Percentiles rank a stretch among this genome's conserved stretches.
Evolutionary conservation across 768 basidiomycete species (phyloP).

Genomic region (Mycena sanguinolenta): DNA sequence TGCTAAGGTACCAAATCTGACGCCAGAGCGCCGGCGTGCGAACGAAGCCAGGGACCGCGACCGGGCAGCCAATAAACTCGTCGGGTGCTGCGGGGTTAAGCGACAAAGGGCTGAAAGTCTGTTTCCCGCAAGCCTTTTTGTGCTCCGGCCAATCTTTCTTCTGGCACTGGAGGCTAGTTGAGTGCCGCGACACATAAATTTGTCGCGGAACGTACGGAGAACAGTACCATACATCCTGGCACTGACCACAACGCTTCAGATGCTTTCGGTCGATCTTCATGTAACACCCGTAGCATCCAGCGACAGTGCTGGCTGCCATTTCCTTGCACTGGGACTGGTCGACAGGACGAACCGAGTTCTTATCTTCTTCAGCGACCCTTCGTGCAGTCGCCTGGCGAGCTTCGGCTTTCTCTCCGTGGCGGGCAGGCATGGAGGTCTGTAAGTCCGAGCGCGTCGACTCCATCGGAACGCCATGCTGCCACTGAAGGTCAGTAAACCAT

Average conservation of each 20-base stretch:
- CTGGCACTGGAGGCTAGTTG: conserved; percentile 3
- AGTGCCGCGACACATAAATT: neutral
- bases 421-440: neutral
- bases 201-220: neutral
- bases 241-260: conserved; percentile 11
- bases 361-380: neutral
- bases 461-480: neutral
- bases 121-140: conserved; percentile 14
- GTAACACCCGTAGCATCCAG: neutral
- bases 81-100: neutral
- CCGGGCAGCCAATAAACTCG: conserved; percentile 24
- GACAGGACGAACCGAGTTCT: neutral
- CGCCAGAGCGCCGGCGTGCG: conserved; percentile 16
- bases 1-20: conserved; percentile 1
- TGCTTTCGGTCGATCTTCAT: neutral
- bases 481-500: neutral
- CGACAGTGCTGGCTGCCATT: neutral
- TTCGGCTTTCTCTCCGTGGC: neutral
- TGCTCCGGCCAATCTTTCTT: conserved; percentile 21
- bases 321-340: conserved; percentile 10
- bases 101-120: conserved; percentile 1
- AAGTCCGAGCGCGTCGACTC: too few species aligned
- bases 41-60: neutral
- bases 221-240: conserved; percentile 10
- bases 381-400: neutral